Percentiles rank a stretch among this genome's conserved stretches.
phyloP scores from a whole-genome alignment of 345 rosid genomes.

The Turnera subulata region DNA sequence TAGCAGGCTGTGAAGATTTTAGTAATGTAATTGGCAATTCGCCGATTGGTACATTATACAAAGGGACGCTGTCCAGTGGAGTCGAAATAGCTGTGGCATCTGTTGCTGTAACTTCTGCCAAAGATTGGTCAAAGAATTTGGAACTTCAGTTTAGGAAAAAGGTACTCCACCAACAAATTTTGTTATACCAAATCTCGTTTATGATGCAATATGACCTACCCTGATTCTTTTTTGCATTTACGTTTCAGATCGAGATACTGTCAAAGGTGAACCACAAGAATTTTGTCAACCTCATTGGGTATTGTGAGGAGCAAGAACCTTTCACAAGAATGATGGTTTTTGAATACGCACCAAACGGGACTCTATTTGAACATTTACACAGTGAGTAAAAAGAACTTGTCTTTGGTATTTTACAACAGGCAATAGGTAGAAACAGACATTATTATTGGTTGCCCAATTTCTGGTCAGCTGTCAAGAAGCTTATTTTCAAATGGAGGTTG shows the following conservation, averaged over 20 bases:
- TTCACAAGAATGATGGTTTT: slow-evolving; percentile 90
- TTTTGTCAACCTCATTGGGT: slow-evolving; percentile 81
- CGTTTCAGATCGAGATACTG: slow-evolving; percentile 62
- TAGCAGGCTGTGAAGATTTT: slow-evolving; percentile 93
- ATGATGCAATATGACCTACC: not conserved
- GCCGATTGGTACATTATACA: slow-evolving; percentile 62
- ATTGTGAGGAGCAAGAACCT: slow-evolving; percentile 76
- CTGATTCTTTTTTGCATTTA: not conserved
- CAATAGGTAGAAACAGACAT: no score
- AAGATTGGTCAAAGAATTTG: slow-evolving; percentile 59
- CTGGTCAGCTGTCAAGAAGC: no score
- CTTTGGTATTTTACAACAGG: no score
- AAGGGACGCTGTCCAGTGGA: slow-evolving; percentile 89
- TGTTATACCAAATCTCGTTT: not conserved
- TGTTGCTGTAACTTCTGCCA: slow-evolving; percentile 36
- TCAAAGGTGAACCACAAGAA: slow-evolving; percentile 90
- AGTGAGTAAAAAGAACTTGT: slow-evolving; percentile 37
- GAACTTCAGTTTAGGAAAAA: slow-evolving; percentile 69
- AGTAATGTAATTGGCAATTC: slow-evolving; percentile 82
- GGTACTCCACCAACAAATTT: slow-evolving; percentile 37
- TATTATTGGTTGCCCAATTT: no score
- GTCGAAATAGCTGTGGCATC: slow-evolving; percentile 86
- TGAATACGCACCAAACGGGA: slow-evolving; percentile 96
- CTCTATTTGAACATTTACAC: slow-evolving; percentile 88
- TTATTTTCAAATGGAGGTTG: no score